Evolutionary conservation across 495 filamentous ascomycete species (phyloP), one percentile per base, ranked within the genome.

Genomic region (Thozetella sp.): DNA sequence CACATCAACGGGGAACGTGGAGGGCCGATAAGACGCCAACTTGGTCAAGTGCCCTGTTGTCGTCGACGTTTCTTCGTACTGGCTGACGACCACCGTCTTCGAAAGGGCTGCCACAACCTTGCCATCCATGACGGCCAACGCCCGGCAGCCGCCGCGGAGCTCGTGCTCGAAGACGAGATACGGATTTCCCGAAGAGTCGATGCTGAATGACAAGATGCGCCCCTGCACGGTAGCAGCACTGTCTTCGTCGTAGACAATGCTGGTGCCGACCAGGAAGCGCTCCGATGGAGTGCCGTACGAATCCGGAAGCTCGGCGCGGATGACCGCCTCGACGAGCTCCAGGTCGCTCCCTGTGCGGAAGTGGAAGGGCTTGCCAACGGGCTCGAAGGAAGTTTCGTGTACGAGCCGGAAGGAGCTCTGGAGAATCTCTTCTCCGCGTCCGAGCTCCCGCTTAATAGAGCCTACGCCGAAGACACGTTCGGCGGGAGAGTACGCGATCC

Each of bases 221-320:
- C 95, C 95, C 48, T 86, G 80, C 17, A 84, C 78, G 11, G 55
- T 54, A 20, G 62, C 56, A 12, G 65, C 61, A 10, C 51, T 46
- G 11, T 71, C 69, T 13, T 80, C 80, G 30, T 93, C 88, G 40
- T 87, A 83, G 50, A 94, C 61, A 62, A 86, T 93, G 27, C 89
- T 87, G 15, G 96, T 97, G 10, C 95, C 95, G 1, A 97, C 88
- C 22, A 99, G 71, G 64, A 97, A 97, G 17, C 92, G 79, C 67
- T 99, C 95, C 1, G 82, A 84, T 3, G 78, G 81, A 30, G 80
- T 80, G 15, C 88, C 88, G 53, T 85, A 80, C 0, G 78, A 74
- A 63, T 88, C 83, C 0, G 74, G 71, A n/a, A 97, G 81, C 58
- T 93, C 86, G 11, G 90, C 90, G 34, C 92, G 86, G 54, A 94